Evolutionary conservation across 2,329 filamentous ascomycete species (phyloP).

Genomic region (Penicillium brevicompactum): DNA sequence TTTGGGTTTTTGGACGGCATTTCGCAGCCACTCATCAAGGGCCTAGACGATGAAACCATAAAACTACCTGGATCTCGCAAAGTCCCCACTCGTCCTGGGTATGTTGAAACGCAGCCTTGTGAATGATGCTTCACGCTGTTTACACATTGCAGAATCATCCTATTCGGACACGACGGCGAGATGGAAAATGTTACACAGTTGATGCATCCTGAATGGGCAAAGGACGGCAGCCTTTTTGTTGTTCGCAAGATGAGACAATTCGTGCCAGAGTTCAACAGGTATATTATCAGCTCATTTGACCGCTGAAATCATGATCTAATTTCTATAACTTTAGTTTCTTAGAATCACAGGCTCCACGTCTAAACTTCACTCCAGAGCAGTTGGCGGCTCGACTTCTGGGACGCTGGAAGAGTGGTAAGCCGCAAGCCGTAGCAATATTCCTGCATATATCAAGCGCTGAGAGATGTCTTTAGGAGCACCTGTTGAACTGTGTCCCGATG

Average conservation of each 20-base stretch:
- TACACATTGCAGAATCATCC: conserved; percentile 31
- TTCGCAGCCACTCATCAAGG: conserved; percentile 42
- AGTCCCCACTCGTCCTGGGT: conserved; percentile 26
- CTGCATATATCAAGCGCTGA: neutral
- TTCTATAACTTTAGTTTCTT: conserved; percentile 30
- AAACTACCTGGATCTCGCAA: neutral
- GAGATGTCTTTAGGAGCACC: conserved; percentile 33
- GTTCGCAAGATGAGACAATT: conserved; percentile 49
- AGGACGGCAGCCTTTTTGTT: conserved; percentile 48
- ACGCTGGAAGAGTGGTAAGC: conserved; percentile 44
- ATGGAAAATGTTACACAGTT: neutral
- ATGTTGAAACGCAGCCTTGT: conserved; percentile 1
- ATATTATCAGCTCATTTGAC: conserved; percentile 1
- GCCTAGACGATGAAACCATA: conserved; percentile 25
- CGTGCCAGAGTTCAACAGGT: conserved; percentile 47
- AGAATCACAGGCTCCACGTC: conserved; percentile 28
- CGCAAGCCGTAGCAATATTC: neutral
- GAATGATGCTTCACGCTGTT: conserved; percentile 21
- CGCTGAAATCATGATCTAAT: neutral
- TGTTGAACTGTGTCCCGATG: conserved; percentile 30
- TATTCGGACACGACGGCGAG: conserved; percentile 43
- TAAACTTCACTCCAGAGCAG: conserved; percentile 25
- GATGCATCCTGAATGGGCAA: conserved; percentile 41
- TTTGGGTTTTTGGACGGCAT: conserved; percentile 50
- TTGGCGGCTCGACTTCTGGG: conserved; percentile 48